Conservation (phyloP, 805 yeast genomes). For the Saccharomycopsis microspora region DNA sequence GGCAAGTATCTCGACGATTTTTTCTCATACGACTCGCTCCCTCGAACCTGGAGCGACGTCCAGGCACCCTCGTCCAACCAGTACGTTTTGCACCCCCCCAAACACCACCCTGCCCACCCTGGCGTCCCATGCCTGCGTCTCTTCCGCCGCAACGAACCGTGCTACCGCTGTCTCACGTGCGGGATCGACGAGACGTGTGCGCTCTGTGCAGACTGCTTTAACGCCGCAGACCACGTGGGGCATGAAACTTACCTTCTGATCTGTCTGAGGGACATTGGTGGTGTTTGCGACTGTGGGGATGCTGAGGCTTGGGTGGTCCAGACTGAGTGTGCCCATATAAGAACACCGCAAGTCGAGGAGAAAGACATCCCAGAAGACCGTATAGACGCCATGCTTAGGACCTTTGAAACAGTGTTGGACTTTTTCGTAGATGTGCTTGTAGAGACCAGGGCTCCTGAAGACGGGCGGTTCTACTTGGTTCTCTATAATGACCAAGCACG, state of each 20-base stretch:
- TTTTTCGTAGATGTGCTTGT: constrained; percentile 52
- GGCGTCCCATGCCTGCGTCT: constrained; percentile 63
- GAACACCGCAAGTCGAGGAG: constrained; percentile 21
- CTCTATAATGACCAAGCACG: constrained; percentile 74
- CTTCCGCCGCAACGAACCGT: constrained; percentile 50
- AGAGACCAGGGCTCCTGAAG: constrained; percentile 29
- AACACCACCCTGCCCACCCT: constrained; percentile 28
- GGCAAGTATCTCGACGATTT: constrained; percentile 26
- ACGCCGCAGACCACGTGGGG: constrained; percentile 51
- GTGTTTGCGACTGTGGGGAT: constrained; percentile 86
- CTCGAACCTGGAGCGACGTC: constrained; percentile 18
- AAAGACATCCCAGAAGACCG: constrained; percentile 34
- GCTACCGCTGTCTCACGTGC: constrained; percentile 66
- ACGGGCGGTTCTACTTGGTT: constrained; percentile 41
- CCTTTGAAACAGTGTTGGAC: constrained; percentile 41
- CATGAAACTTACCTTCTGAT: constrained; percentile 43
- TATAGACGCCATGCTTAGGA: constrained; percentile 24
- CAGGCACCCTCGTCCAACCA: background rate
- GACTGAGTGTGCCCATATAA: constrained; percentile 18
- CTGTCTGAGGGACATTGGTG: constrained; percentile 26
- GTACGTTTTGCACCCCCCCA: constrained; percentile 3
- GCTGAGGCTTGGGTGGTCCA: constrained; percentile 61
- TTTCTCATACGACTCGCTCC: constrained; percentile 21
- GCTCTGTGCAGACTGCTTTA: constrained; percentile 62
- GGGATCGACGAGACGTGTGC: constrained; percentile 74